These are phyloP conservation scores for Coemansia sp. DNA, from an alignment of 192 early-diverging fungal genomes.

Conservation along the genomic window DNA sequence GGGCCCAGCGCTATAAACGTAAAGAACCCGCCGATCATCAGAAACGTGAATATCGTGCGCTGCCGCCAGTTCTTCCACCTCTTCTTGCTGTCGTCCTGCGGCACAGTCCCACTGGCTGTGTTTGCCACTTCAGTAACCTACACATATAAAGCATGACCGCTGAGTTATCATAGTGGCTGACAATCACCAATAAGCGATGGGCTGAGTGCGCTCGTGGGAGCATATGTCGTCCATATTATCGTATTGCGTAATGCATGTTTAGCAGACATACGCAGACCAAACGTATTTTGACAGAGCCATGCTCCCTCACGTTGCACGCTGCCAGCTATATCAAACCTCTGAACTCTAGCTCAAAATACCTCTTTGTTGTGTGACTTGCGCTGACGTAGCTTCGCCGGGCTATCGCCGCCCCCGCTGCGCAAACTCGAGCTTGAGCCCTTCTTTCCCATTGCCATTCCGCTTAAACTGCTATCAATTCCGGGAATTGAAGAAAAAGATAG, in stretches of 20 bases:
- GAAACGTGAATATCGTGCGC: constrained; percentile 78
- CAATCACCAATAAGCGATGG: too few relatives aligned
- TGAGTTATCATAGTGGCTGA: too few relatives aligned
- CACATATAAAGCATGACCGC: too few relatives aligned
- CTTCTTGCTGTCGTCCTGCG: constrained; percentile 42
- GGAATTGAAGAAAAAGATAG: not conserved
- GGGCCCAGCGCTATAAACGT: constrained; percentile 73
- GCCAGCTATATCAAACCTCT: not conserved
- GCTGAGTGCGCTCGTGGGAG: too few relatives aligned
- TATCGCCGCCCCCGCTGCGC: constrained; percentile 9
- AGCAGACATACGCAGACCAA: too few relatives aligned
- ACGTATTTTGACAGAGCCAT: too few relatives aligned
- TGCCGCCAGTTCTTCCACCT: constrained; percentile 79
- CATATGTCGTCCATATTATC: too few relatives aligned
- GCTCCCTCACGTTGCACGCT: not conserved
- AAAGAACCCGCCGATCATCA: constrained; percentile 88
- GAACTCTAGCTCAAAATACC: not conserved
- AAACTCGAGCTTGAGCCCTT: constrained; percentile 30
- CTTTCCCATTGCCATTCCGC: constrained; percentile 21
- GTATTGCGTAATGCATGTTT: too few relatives aligned
- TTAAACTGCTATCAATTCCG: not conserved
- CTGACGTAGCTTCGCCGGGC: constrained; percentile 40
- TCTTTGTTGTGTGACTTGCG: constrained; percentile 33
- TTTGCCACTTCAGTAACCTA: not conserved
- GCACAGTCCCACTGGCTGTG: constrained; percentile 16